A percentile compares a stretch with the other conserved stretches of the same genome.
phyloP scores from a whole-genome alignment of 441 rosid species.

The Gossypium davidsonii region DNA sequence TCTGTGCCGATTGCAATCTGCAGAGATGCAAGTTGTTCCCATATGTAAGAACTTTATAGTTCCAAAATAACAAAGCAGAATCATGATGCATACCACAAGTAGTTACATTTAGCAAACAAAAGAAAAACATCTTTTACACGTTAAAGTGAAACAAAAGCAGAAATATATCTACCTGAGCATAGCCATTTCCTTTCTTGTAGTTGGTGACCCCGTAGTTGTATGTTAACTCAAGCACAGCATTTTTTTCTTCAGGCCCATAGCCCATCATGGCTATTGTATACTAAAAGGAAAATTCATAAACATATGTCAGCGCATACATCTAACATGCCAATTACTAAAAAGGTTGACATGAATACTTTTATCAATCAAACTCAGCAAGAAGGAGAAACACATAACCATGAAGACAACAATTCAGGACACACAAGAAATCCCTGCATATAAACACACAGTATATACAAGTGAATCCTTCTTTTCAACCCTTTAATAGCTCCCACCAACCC shows the following conservation, averaged over 20 bases:
- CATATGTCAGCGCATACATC: conserved; percentile 3
- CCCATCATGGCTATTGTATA: conserved; percentile 50
- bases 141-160: background rate
- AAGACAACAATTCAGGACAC: background rate
- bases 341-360: background rate
- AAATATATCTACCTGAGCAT: conserved; percentile 33
- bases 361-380: background rate
- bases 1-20: conserved; percentile 37
- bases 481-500: no score
- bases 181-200: conserved; percentile 45
- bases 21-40: background rate
- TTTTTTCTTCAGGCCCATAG: conserved; percentile 50
- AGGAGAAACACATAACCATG: background rate
- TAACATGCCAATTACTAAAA: background rate
- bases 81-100: background rate
- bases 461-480: no score
- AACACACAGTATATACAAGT: no score
- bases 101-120: background rate
- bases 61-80: background rate
- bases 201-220: conserved; percentile 44
- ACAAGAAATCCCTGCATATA: background rate
- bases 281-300: conserved; percentile 18
- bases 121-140: background rate
- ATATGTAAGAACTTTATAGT: background rate
- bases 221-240: conserved; percentile 40